These are phyloP conservation scores for Microcera coccophila DNA, from an alignment of 2,329 filamentous ascomycete genomes.

Conservation along the genomic window DNA sequence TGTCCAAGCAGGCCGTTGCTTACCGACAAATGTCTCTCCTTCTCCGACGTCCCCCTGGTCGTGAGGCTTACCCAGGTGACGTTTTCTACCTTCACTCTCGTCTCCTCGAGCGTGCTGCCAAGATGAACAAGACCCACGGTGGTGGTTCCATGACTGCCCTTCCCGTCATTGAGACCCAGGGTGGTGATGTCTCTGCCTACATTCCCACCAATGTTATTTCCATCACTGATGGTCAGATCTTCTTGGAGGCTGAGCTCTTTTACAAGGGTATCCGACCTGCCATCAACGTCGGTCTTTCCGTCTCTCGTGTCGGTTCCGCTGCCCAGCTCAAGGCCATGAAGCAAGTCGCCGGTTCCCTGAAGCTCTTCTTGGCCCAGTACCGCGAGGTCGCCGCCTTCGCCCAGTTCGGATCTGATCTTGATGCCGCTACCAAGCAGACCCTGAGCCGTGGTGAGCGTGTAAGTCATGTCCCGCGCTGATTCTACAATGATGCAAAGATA, in stretches of 20 bases:
- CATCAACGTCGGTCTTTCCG: slow-evolving; percentile 99
- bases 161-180: slow-evolving; percentile 98
- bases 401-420: slow-evolving; percentile 99
- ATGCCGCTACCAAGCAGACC: slow-evolving; percentile 98
- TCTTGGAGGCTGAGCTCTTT: slow-evolving; percentile 98
- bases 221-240: slow-evolving; percentile 99
- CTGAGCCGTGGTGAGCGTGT: slow-evolving; percentile 96
- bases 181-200: slow-evolving; percentile 99
- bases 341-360: slow-evolving; percentile 98
- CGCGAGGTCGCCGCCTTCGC: slow-evolving; percentile 99
- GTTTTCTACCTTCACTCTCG: slow-evolving; percentile 99
- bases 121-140: slow-evolving; percentile 95
- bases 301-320: slow-evolving; percentile 98
- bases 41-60: slow-evolving; percentile 93
- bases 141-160: slow-evolving; percentile 96
- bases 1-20: slow-evolving; percentile 95
- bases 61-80: slow-evolving; percentile 99
- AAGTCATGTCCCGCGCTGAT: slow-evolving; percentile 40
- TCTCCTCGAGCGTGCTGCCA: slow-evolving; percentile 98
- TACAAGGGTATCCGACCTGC: slow-evolving; percentile 99
- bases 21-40: slow-evolving; percentile 99
- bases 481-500: slow-evolving; percentile 2
- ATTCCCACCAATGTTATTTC: slow-evolving; percentile 99
- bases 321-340: slow-evolving; percentile 99
- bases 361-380: slow-evolving; percentile 99